Evolutionary conservation across 495 filamentous ascomycete species (phyloP).

Genomic region (Neurospora sp.): DNA sequence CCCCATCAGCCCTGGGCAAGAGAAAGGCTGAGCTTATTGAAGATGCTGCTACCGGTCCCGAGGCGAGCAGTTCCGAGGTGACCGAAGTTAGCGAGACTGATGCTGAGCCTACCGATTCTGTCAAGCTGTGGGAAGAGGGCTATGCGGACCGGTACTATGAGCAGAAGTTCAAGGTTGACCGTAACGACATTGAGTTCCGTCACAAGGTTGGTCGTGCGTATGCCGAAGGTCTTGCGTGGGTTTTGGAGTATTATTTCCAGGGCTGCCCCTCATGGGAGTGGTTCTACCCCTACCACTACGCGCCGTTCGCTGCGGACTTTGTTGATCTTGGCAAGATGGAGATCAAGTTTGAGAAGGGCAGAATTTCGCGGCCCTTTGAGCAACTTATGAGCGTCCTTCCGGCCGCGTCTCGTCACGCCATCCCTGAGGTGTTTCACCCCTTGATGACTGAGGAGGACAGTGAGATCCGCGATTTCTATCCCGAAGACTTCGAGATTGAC

Average conservation of each 20-base stretch:
- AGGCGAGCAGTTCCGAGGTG: slow-evolving; percentile 32
- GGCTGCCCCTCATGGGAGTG: slow-evolving; percentile 97
- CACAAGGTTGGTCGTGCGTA: slow-evolving; percentile 88
- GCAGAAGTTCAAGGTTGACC: slow-evolving; percentile 86
- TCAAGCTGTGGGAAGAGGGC: slow-evolving; percentile 88
- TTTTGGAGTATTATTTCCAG: slow-evolving; percentile 96
- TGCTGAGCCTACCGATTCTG: slow-evolving; percentile 63
- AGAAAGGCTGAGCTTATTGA: slow-evolving; percentile 51
- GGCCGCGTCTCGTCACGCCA: slow-evolving; percentile 81
- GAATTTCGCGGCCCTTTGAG: slow-evolving; percentile 84
- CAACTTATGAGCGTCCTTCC: slow-evolving; percentile 98
- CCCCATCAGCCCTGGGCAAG: slow-evolving; percentile 40
- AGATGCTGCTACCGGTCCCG: slow-evolving; percentile 41
- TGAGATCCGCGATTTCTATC: slow-evolving; percentile 95
- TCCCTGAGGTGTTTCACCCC: slow-evolving; percentile 74
- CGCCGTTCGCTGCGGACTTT: slow-evolving; percentile 94
- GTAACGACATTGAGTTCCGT: slow-evolving; percentile 74
- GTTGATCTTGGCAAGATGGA: slow-evolving; percentile 69
- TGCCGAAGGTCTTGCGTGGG: slow-evolving; percentile 96
- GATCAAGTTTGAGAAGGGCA: slow-evolving; percentile 76
- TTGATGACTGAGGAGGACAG: slow-evolving; percentile 82
- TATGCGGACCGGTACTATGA: slow-evolving; percentile 96
- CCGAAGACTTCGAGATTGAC: slow-evolving; percentile 84
- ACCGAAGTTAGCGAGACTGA: slow-evolving; percentile 30
- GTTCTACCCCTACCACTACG: slow-evolving; percentile 99